These are phyloP conservation scores for Cordyceps farinosa DNA, from an alignment of 2,329 filamentous ascomycete genomes.

Conservation along the genomic window DNA sequence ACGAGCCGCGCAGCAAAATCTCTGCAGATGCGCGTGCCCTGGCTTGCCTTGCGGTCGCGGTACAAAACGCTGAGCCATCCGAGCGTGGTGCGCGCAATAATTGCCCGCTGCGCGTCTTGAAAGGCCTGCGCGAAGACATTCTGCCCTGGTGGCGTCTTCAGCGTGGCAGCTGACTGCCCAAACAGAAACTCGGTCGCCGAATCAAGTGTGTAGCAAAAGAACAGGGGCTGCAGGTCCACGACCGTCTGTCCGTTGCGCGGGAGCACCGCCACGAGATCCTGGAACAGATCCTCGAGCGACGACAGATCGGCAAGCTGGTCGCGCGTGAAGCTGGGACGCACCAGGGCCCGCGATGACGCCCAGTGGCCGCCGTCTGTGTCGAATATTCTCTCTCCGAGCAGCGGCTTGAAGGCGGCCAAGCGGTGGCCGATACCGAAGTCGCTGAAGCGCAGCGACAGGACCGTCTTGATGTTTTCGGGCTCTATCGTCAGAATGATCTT, in stretches of 20 bases:
- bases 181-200: constrained; percentile 58
- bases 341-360: constrained; percentile 36
- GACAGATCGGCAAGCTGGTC: constrained; percentile 25
- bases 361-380: constrained; percentile 40
- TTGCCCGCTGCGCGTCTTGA: constrained; percentile 28
- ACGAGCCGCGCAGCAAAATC: constrained; percentile 20
- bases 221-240: constrained; percentile 50
- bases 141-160: constrained; percentile 18
- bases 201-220: constrained; percentile 51
- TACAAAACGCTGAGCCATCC: constrained; percentile 23
- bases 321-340: constrained; percentile 28
- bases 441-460: constrained; percentile 46
- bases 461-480: constrained; percentile 47
- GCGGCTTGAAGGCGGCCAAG: constrained; percentile 28
- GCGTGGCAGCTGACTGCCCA: constrained; percentile 40
- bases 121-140: constrained; percentile 32
- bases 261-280: constrained; percentile 33
- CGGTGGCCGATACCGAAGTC: constrained; percentile 37
- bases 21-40: constrained; percentile 13
- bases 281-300: constrained; percentile 23
- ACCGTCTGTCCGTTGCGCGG: constrained; percentile 23
- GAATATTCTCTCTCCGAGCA: constrained; percentile 42
- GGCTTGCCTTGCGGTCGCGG: constrained; percentile 19
- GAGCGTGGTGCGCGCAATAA: constrained; percentile 24
- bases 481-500: constrained; percentile 32